A percentile compares a stretch with the other conserved stretches of the same genome.
Conservation (phyloP, 352 stramenopile genomes). For the Pythium volutum region DNA sequence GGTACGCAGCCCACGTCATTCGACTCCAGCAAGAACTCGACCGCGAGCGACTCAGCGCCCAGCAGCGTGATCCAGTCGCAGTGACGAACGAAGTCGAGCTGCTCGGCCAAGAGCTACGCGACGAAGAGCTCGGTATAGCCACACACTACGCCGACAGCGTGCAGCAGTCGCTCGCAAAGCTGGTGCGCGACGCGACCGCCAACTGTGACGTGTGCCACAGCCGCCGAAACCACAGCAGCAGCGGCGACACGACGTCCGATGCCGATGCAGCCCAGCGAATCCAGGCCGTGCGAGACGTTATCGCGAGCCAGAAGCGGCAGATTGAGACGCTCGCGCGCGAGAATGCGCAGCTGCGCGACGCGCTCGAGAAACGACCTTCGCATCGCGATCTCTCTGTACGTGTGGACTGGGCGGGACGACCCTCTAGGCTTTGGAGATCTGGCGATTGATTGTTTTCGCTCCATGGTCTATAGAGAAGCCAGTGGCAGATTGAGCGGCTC, state of each 20-base stretch:
- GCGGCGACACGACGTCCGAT: not conserved
- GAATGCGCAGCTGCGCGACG: slow-evolving; percentile 29
- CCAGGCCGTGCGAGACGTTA: slow-evolving; percentile 10
- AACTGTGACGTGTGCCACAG: slow-evolving; percentile 19
- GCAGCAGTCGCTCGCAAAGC: not conserved
- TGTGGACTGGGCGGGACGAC: not conserved
- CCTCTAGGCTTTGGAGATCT: too few relatives aligned
- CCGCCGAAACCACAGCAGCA: not conserved
- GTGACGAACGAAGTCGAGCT: not conserved
- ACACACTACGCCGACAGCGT: not conserved
- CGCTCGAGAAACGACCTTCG: slow-evolving; percentile 20
- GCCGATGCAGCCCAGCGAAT: not conserved
- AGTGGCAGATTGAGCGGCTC: slow-evolving; percentile 23
- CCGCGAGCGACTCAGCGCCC: slow-evolving; percentile 12
- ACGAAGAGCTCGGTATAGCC: not conserved
- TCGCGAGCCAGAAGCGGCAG: slow-evolving; percentile 18
- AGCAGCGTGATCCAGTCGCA: not conserved
- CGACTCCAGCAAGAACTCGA: slow-evolving; percentile 26
- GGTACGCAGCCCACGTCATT: slow-evolving; percentile 25
- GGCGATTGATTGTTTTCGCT: not conserved
- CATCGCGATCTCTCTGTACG: slow-evolving; percentile 24
- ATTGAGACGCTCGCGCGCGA: slow-evolving; percentile 18
- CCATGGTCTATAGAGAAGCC: slow-evolving; percentile 2
- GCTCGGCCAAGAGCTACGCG: not conserved
- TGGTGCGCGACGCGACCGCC: not conserved